These are phyloP conservation scores for Oemleria cerasiformis DNA, from an alignment of 306 rosid species.

Conservation along the genomic window DNA sequence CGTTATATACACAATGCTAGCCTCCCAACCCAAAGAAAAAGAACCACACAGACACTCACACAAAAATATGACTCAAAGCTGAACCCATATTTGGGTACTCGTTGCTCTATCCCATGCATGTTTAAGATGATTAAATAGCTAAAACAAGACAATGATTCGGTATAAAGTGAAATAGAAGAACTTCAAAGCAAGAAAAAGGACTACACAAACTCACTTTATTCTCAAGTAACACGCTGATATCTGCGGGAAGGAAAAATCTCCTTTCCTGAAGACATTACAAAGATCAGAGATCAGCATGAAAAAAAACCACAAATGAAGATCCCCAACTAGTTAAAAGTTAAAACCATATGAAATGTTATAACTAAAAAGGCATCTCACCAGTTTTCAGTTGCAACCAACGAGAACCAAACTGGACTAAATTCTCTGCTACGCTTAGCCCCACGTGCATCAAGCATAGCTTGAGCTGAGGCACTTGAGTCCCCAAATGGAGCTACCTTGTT, in stretches of 20 bases:
- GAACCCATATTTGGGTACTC: neutral
- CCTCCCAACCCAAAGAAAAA: neutral
- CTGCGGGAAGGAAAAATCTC: slow-evolving; percentile 82
- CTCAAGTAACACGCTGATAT: slow-evolving; percentile 79
- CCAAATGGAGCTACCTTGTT: slow-evolving; percentile 52
- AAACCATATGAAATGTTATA: slow-evolving; percentile 3
- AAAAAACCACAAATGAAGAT: slow-evolving; percentile 11
- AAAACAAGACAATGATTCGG: slow-evolving; percentile 5
- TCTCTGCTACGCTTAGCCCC: slow-evolving; percentile 44
- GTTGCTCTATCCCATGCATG: slow-evolving; percentile 5
- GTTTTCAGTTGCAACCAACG: slow-evolving; percentile 87
- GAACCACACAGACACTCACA: neutral
- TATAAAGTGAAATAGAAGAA: neutral
- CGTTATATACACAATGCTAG: neutral
- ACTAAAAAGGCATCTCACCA: slow-evolving; percentile 46
- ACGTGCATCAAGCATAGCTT: slow-evolving; percentile 53
- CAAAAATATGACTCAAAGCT: too few relatives aligned
- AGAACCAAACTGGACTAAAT: slow-evolving; percentile 85
- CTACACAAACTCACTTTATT: slow-evolving; percentile 60
- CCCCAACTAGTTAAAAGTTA: slow-evolving; percentile 9
- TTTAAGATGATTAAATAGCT: slow-evolving; percentile 9
- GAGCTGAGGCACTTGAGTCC: slow-evolving; percentile 53
- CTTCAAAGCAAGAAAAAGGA: slow-evolving; percentile 27
- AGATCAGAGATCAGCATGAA: slow-evolving; percentile 28
- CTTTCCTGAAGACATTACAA: slow-evolving; percentile 62